Evolutionary conservation across 2,329 filamentous ascomycete species (phyloP).

Genomic region (Dothideomycetidae sp.): DNA sequence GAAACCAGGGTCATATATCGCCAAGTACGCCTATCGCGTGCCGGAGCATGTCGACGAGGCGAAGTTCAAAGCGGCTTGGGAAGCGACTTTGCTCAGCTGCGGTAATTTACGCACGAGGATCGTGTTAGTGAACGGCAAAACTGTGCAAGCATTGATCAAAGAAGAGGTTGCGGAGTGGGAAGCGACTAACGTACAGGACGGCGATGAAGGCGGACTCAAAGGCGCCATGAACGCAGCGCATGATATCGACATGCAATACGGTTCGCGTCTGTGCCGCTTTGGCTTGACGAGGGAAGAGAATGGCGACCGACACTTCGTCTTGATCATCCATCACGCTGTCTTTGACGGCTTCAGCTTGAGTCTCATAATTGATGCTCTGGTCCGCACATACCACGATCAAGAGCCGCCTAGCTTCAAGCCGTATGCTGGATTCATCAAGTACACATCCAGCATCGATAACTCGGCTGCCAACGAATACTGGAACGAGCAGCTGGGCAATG

Average conservation of each 20-base stretch:
- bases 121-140: slow-evolving; percentile 3
- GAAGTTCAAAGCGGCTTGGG: slow-evolving; percentile 25
- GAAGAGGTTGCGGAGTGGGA: slow-evolving; percentile 21
- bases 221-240: slow-evolving; percentile 24
- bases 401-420: not conserved
- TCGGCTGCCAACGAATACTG: not conserved
- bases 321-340: slow-evolving; percentile 25
- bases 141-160: slow-evolving; percentile 14
- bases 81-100: slow-evolving; percentile 11
- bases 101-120: slow-evolving; percentile 26
- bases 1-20: slow-evolving; percentile 25
- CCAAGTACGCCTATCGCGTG: slow-evolving; percentile 24
- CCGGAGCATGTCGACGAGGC: slow-evolving; percentile 20
- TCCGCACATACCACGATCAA: not conserved
- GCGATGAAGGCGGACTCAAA: no score
- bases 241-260: slow-evolving; percentile 25
- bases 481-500: not conserved
- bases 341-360: slow-evolving; percentile 7
- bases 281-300: slow-evolving; percentile 18
- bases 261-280: slow-evolving; percentile 25
- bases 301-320: slow-evolving; percentile 12
- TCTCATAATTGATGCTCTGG: not conserved
- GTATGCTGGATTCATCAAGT: slow-evolving; percentile 4
- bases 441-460: not conserved
- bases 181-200: slow-evolving; percentile 15